Base-by-base conservation (phyloP, 1,284 basidiomycete species). In the Ganoderma boninense region DNA sequence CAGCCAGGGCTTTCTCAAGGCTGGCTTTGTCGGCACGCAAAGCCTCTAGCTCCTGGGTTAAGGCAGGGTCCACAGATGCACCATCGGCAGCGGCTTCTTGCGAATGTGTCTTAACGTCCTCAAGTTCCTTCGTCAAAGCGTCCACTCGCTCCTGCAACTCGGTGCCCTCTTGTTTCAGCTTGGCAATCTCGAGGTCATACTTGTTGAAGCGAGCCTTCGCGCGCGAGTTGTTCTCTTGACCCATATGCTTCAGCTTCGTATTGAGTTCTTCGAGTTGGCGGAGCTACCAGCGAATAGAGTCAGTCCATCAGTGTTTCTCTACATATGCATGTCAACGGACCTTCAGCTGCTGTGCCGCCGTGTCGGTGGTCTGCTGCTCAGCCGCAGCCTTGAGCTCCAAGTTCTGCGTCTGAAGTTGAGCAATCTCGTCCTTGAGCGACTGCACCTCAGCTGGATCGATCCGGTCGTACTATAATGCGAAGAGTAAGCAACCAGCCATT, bases 401-500 rank as follows among this genome's bases (percentile, higher is more conserved):
- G 54, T 85, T 86, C 77, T 85, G 82, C 3, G 80, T 72, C 75
- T 85, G 87, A 49, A 95, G 80, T 38, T 82, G 82, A 54, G 88
- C 87, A 11, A 95, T 88, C 74, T 94, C 89, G 13, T 90, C 89
- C 80, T 93, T 95, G 68, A 96, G 84, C 26, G 89, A 87, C 76
- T 95, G 92, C n/a, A 97, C 86, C 77, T 96, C 95, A 5, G 93
- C 90, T 18, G 95, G 95, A 78, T 96, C 95, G 74, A 95, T 92
- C 65, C 95, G 94, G 76, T 97, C 94, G 77, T 96, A 96, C 92
- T 95, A 69, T 32, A 43, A 20, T 7, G 42, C 26, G 26, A 46
- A 52, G 62, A 10, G 46, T 49, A 32, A 56, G 62, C 62, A 4
- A 13, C n/a, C 44, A 16, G 52, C 54, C 13, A 59, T 8, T 42